Conservation (phyloP, 805 yeast species). For the Schizosaccharomyces japonicus region DNA sequence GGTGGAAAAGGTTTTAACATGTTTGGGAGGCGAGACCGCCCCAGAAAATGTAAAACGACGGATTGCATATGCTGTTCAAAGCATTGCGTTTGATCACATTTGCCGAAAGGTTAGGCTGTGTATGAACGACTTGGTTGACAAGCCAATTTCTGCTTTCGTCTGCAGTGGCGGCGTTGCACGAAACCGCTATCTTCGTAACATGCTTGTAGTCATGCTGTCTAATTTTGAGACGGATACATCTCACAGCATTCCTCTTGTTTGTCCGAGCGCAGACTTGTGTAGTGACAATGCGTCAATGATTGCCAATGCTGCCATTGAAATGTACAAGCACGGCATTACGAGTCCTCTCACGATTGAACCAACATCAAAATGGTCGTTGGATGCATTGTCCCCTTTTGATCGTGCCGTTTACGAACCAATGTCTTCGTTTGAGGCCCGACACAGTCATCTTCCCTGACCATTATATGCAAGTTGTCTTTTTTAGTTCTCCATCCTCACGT, state of each 20-base stretch:
- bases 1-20: constrained; percentile 2
- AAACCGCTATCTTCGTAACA: constrained; percentile 30
- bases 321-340: constrained; percentile 28
- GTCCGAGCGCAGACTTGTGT: constrained; percentile 51
- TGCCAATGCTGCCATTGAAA: constrained; percentile 88
- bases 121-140: constrained; percentile 12
- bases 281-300: constrained; percentile 95
- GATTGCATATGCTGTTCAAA: constrained; percentile 23
- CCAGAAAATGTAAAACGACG: constrained; percentile 6
- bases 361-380: constrained; percentile 41
- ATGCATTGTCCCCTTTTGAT: too few species aligned
- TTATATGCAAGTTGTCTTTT: too few species aligned
- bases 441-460: too few species aligned
- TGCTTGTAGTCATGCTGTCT: constrained; percentile 12
- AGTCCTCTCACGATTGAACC: constrained; percentile 39
- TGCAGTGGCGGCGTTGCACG: constrained; percentile 92
- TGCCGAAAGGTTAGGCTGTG: constrained; percentile 36
- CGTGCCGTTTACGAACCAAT: too few species aligned
- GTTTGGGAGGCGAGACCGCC: too few species aligned
- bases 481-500: too few species aligned
- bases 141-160: constrained; percentile 26
- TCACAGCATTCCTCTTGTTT: constrained; percentile 29
- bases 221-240: constrained; percentile 1
- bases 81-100: constrained; percentile 47
- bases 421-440: too few species aligned